Percentiles rank a stretch among this genome's conserved stretches.
Conservation (phyloP, 2,329 filamentous ascomycete species). For the Neospermospora avenae region DNA sequence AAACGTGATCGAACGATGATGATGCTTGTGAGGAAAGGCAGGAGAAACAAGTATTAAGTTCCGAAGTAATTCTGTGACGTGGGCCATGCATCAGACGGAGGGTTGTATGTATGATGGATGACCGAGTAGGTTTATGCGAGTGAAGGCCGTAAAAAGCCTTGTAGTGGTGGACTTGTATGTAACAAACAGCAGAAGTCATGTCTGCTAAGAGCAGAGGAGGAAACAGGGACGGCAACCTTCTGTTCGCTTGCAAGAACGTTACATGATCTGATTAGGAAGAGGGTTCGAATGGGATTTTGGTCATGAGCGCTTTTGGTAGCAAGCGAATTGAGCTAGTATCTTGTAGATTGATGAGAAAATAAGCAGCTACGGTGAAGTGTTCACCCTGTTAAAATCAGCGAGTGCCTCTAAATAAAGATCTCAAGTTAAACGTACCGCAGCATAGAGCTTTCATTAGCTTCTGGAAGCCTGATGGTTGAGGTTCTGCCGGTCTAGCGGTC, state of each 20-base stretch:
- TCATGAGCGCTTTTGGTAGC: slow-evolving; percentile 27
- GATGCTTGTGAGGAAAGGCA: slow-evolving; percentile 18
- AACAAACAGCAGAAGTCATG: slow-evolving; percentile 32
- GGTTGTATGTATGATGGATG: slow-evolving; percentile 15
- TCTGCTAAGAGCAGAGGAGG: slow-evolving; percentile 27
- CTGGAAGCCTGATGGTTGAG: slow-evolving; percentile 78
- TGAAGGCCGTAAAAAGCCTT: slow-evolving; percentile 9
- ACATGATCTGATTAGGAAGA: slow-evolving; percentile 29
- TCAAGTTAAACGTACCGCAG: slow-evolving; percentile 62
- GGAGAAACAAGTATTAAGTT: slow-evolving; percentile 33
- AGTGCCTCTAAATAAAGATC: slow-evolving; percentile 9
- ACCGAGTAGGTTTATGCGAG: slow-evolving; percentile 13
- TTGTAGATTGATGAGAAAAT: slow-evolving; percentile 5
- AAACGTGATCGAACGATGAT: slow-evolving; percentile 2
- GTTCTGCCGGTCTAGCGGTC: slow-evolving; percentile 58
- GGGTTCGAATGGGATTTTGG: slow-evolving; percentile 23
- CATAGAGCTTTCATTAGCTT: slow-evolving; percentile 92
- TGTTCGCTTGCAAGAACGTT: slow-evolving; percentile 20
- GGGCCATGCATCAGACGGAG: slow-evolving; percentile 22
- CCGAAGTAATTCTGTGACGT: slow-evolving; percentile 29
- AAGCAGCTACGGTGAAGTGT: slow-evolving; percentile 18
- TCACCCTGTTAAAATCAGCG: slow-evolving; percentile 32
- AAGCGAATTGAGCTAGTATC: slow-evolving; percentile 7
- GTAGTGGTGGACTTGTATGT: slow-evolving; percentile 24
- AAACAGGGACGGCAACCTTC: slow-evolving; percentile 21